Evolutionary conservation across 768 basidiomycete genomes (phyloP), one percentile per base, ranked within the genome.

Genomic region (Agaricus blazei): DNA sequence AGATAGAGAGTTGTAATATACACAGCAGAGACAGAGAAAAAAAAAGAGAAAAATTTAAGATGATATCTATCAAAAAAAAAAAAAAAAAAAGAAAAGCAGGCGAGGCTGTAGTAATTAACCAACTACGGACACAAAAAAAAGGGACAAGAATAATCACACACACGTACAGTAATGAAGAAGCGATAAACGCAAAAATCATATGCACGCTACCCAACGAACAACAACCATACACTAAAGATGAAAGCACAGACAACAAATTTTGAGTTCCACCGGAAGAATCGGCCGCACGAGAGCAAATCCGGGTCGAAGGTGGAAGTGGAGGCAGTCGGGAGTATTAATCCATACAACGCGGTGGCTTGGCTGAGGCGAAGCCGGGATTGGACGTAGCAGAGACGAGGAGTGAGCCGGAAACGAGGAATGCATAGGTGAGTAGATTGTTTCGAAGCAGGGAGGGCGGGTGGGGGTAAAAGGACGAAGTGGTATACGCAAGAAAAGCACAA

Each of bases 111-210:
- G 34, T 34, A 34, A 34, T 34, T 34, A 34, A 34, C 34, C 34
- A 34, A 34, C 34, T 34, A 34, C 34, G 34, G 11, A 34, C 2
- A 38, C 46, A 54, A 48, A 45, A 31, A 57, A 51, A 34, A 58
- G 44, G 51, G 58, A 42, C 59, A 28, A 34, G 11, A 34, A 34
- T 34, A 6, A 34, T 34, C 34, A 34, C 54, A 54, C 54, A 54
- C 40, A 56, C 38, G 56, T 52, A 54, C 52, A 56, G 51, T 47
- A 54, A 54, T 24, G 40, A 46, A 34, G 54, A 36, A 45, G 19
- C 15, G 53, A 48, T 31, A 55, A 43, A 28, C 29, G 40, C 38
- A n/a, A 40, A 54, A n/a, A 48, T 44, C 40, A 24, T 40, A 48
- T 34, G 34, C 46, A 38, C 26, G 43, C 15, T 54, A 42, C 43